Evolutionary conservation across 2,329 filamentous ascomycete genomes (phyloP), one percentile per base, ranked within the genome.

Genomic region (Stenocarpella maydis): DNA sequence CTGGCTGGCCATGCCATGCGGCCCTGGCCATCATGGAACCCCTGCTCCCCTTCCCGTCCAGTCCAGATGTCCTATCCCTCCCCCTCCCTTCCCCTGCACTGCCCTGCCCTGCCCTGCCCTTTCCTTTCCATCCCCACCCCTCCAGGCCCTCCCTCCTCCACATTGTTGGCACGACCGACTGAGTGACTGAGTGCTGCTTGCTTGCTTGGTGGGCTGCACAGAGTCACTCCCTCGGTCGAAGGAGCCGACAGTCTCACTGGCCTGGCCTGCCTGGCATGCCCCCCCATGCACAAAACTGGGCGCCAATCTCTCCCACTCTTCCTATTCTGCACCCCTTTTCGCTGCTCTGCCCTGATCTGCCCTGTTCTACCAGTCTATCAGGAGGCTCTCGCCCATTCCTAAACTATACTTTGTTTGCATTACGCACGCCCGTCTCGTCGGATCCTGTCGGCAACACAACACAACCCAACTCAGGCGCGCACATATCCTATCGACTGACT

Each of bases 281-380:
- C 58, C 49, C 41, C 58, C 58, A 63, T 63, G 58, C 58, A 67
- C 52, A 67, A 67, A 67, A 67, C 52, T 58, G 65, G 65, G 52
- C 52, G 65, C 65, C 54, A 67, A 58, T 58, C 52, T 67, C 52
- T 67, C 53, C 31, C 52, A 3, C 34, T 39, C 43, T 67, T 54
- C 52, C 50, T 15, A 34, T 58, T 58, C 49, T 58, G 64, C 52
- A 31, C 53, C 65, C 65, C 65, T 28, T 49, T 58, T 67, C 31
- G 21, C 43, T 66, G 64, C 50, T 54, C 41, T 63, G 26, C 26
- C 31, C 41, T 47, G 49, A 24, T 41, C 64, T 65, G 21, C 24
- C 15, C 61, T 66, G 49, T 31, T 65, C 37, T 54, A 34, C 34
- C 31, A 34, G 4, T 15, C 39, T 67, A 12, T 37, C 26, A n/a